Conservation (phyloP, 2,329 filamentous ascomycete species). For the Rachicladosporium sp. region DNA sequence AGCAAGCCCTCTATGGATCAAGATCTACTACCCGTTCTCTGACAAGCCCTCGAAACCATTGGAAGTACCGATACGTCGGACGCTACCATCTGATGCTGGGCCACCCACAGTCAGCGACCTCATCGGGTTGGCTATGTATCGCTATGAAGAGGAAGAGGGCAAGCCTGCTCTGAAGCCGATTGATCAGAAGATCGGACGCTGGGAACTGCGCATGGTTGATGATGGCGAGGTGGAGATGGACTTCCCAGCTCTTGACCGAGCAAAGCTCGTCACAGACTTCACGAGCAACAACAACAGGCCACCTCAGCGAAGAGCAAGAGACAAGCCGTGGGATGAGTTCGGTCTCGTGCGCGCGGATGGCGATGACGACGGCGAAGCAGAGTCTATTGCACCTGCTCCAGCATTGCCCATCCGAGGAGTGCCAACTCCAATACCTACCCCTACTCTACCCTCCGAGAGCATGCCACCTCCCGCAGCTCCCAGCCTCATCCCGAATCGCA, state of each 20-base stretch:
- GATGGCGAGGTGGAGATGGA: slow-evolving; percentile 77
- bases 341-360: slow-evolving; percentile 59
- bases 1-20: slow-evolving; percentile 60
- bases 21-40: slow-evolving; percentile 65
- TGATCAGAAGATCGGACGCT: slow-evolving; percentile 68
- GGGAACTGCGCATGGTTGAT: slow-evolving; percentile 72
- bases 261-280: slow-evolving; percentile 62
- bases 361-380: slow-evolving; percentile 44
- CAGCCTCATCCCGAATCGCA: slow-evolving; percentile 30
- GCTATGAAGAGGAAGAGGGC: slow-evolving; percentile 64
- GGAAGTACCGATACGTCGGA: slow-evolving; percentile 59
- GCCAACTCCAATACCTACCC: slow-evolving; percentile 18
- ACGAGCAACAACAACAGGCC: slow-evolving; percentile 65
- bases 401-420: slow-evolving; percentile 5
- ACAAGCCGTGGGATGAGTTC: slow-evolving; percentile 72
- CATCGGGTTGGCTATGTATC: slow-evolving; percentile 68
- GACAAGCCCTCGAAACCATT: slow-evolving; percentile 51
- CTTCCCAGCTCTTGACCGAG: slow-evolving; percentile 66
- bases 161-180: slow-evolving; percentile 53
- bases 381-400: slow-evolving; percentile 1
- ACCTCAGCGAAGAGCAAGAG: slow-evolving; percentile 52
- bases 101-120: slow-evolving; percentile 61
- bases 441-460: slow-evolving; percentile 9
- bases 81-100: slow-evolving; percentile 55
- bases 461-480: slow-evolving; percentile 21